Conservation (phyloP, 768 basidiomycete genomes). For the Lactarius deliciosus region DNA sequence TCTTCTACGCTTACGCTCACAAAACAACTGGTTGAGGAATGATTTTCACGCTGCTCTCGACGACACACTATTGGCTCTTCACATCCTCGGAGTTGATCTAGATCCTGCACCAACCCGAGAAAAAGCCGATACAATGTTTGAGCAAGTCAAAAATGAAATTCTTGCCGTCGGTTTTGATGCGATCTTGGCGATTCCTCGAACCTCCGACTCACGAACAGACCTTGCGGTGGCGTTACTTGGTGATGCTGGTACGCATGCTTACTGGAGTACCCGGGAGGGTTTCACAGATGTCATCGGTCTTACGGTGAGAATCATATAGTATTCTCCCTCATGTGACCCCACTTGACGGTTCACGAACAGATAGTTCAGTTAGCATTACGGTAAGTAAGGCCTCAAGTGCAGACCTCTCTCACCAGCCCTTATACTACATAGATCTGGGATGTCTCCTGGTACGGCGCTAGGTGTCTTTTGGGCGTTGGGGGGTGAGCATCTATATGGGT, state of each 20-base stretch:
- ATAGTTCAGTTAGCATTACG: conserved; percentile 63
- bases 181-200: conserved; percentile 60
- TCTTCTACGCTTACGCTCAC: conserved; percentile 57
- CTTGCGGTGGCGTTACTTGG: conserved; percentile 65
- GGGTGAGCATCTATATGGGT: conserved; percentile 40
- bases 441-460: conserved; percentile 64
- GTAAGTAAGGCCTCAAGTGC: conserved; percentile 37
- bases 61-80: conserved; percentile 59
- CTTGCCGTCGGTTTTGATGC: conserved; percentile 67
- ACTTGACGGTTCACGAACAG: conserved; percentile 36
- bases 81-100: conserved; percentile 60
- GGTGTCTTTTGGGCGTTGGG: conserved; percentile 74
- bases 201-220: conserved; percentile 57
- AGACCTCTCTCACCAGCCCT: background rate
- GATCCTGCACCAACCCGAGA: conserved; percentile 50
- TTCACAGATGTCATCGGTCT: conserved; percentile 65
- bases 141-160: conserved; percentile 69
- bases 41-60: conserved; percentile 55
- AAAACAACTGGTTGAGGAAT: conserved; percentile 62
- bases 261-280: conserved; percentile 60
- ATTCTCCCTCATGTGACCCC: background rate
- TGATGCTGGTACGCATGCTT: conserved; percentile 70
- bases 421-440: conserved; percentile 49
- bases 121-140: conserved; percentile 64
- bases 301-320: conserved; percentile 42